Evolutionary conservation across 2,329 filamentous ascomycete species (phyloP), one percentile per base, ranked within the genome.

Genomic region (Cercospora janseana): DNA sequence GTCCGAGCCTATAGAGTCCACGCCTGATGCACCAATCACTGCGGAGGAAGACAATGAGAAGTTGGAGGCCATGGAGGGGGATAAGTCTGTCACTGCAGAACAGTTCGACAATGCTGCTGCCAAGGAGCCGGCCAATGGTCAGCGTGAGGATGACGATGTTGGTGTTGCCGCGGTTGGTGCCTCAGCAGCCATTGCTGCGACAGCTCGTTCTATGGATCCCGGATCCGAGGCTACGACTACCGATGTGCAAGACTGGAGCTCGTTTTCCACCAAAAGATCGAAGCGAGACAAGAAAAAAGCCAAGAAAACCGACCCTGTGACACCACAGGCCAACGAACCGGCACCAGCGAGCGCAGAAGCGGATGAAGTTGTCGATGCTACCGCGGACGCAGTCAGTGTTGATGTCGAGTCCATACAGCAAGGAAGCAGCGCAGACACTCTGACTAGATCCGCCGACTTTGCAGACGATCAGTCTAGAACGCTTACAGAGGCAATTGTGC

Each of bases 251-350:
- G 53, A 58, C 8, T 61, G 51, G 51, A 41, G 58, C 9, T 38
- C 41, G 18, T 51, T 58, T 15, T 56, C 58, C 2, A 46, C 49
- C 21, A 69, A 69, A 55, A 62, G 62, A 51, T 66, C 68, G 24
- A 72, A 73, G 61, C 74, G 73, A 42, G 68, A 70, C 21, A 72
- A 72, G 59, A 71, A 71, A 41, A 73, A 74, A 52, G 63, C 61
- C 2, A 63, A 58, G 51, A 60, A 60, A 35, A 54, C 49, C 37
- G 56, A 52, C 6, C 29, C 26, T 7, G 50, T 49, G 3, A 55
- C 54, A 7, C 54, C 57, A 26, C 37, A 29, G 12, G 41, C 28
- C 52, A 28, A 52, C 16, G 45, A 37, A 42, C 38, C 43, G 16
- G 34, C 29, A 21, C 40, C 29, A 40, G 12, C 29, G n/a, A 12